Evolutionary conservation across 2,329 filamentous ascomycete genomes (phyloP).

Genomic region (Aspergillus quadricinctus): DNA sequence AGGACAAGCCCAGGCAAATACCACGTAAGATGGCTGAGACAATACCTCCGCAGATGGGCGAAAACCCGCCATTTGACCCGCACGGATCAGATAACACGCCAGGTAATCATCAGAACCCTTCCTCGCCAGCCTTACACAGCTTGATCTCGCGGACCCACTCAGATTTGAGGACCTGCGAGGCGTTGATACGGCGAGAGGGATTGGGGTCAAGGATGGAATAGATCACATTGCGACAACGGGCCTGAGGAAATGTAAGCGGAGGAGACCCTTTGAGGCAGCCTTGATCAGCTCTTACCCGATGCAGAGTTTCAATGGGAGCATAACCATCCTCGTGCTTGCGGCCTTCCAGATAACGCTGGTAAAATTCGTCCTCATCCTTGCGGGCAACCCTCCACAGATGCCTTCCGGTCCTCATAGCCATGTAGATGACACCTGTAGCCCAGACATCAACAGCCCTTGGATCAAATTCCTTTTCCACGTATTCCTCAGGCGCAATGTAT

Average conservation of each 20-base stretch:
- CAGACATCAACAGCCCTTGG: constrained; percentile 96
- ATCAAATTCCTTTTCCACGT: constrained; percentile 91
- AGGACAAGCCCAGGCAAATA: constrained; percentile 11
- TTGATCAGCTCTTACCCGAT: constrained; percentile 65
- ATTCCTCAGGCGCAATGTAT: constrained; percentile 97
- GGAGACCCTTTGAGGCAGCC: background rate
- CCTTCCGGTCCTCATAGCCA: constrained; percentile 96
- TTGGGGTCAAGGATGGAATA: constrained; percentile 98
- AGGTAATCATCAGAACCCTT: constrained; percentile 63
- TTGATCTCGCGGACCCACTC: constrained; percentile 99
- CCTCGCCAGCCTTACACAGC: constrained; percentile 92
- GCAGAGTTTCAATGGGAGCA: constrained; percentile 89
- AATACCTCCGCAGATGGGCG: constrained; percentile 4
- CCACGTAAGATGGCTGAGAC: constrained; percentile 10
- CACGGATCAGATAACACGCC: constrained; percentile 6
- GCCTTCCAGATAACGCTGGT: constrained; percentile 87
- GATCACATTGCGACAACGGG: constrained; percentile 95
- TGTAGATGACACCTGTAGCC: constrained; percentile 98
- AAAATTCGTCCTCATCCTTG: constrained; percentile 96
- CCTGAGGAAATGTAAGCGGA: constrained; percentile 50
- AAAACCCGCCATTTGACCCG: constrained; percentile 5
- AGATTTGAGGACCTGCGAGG: constrained; percentile 93
- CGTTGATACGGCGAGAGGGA: constrained; percentile 84
- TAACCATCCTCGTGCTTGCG: constrained; percentile 93
- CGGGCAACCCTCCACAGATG: constrained; percentile 97